Conservation (phyloP, 306 rosid genomes). For the Carpinus viminea region DNA sequence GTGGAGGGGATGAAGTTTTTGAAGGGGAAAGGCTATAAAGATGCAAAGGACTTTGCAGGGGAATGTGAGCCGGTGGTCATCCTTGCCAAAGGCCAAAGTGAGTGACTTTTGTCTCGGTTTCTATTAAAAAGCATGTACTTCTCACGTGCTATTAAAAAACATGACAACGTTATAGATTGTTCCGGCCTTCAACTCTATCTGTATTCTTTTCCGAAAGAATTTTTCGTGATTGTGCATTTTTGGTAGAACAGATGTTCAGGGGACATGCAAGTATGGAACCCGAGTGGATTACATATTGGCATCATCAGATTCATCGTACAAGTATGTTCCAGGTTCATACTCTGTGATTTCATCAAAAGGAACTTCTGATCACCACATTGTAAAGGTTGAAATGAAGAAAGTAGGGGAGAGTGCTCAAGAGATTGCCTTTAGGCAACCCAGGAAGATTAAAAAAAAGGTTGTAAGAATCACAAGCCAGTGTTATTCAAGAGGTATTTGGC, state of each 20-base stretch:
- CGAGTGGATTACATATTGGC: slow-evolving; percentile 77
- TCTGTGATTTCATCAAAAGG: slow-evolving; percentile 82
- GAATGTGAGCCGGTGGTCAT: slow-evolving; percentile 83
- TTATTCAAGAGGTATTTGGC: slow-evolving; percentile 47
- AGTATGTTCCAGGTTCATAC: slow-evolving; percentile 75
- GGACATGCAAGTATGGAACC: slow-evolving; percentile 90
- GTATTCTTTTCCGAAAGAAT: neutral
- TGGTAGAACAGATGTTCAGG: slow-evolving; percentile 71
- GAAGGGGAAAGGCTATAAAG: slow-evolving; percentile 67
- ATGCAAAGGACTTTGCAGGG: slow-evolving; percentile 76
- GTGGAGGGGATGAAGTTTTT: slow-evolving; percentile 75
- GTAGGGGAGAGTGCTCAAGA: slow-evolving; percentile 31
- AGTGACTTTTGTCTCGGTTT: neutral
- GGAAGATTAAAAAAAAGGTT: slow-evolving; percentile 47
- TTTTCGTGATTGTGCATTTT: slow-evolving; percentile 3
- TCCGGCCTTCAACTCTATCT: too few relatives aligned
- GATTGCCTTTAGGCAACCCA: slow-evolving; percentile 45
- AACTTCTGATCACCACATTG: slow-evolving; percentile 85
- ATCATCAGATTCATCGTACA: slow-evolving; percentile 53
- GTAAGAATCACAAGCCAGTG: slow-evolving; percentile 46
- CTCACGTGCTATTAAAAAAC: too few relatives aligned
- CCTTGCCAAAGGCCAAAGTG: slow-evolving; percentile 94
- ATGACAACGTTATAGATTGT: too few relatives aligned
- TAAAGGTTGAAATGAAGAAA: slow-evolving; percentile 64
- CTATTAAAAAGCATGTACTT: too few relatives aligned